Evolutionary conservation across 805 yeast species (phyloP).

Genomic region (Hanseniaspora hatyaiensis): DNA sequence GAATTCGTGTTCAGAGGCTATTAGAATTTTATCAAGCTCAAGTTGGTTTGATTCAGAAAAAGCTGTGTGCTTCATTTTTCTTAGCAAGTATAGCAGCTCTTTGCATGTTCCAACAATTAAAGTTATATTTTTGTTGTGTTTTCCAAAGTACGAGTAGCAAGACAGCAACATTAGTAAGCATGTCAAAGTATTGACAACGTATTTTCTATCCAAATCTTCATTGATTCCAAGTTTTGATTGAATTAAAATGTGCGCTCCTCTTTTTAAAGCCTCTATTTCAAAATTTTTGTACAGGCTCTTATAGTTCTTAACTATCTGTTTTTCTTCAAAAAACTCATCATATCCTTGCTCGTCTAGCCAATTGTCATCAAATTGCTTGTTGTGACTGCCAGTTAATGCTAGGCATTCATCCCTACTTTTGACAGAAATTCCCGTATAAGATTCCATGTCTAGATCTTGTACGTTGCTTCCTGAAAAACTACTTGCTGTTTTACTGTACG

Average conservation of each 20-base stretch:
- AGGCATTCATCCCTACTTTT: too few species aligned
- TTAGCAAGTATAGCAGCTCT: neutral
- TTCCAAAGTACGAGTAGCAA: slow-evolving; percentile 8
- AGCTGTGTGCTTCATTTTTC: too few species aligned
- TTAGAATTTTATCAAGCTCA: neutral
- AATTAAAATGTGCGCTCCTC: neutral
- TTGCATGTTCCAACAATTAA: neutral
- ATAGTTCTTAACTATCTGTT: neutral
- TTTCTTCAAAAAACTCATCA: slow-evolving; percentile 10
- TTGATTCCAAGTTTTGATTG: neutral
- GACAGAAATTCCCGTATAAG: neutral
- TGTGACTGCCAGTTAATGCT: neutral
- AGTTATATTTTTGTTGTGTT: slow-evolving; percentile 8
- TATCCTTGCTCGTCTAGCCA: neutral
- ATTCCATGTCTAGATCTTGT: slow-evolving; percentile 2
- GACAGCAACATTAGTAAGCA: neutral
- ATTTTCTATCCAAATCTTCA: neutral
- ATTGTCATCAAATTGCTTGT: neutral
- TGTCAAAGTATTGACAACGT: neutral
- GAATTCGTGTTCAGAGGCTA: slow-evolving; percentile 1
- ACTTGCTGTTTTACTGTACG: neutral
- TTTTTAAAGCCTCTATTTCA: slow-evolving; percentile 1
- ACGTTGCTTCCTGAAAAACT: neutral
- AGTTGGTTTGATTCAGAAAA: too few species aligned
- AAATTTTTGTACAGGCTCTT: neutral